These are phyloP conservation scores for Pythium aquatile DNA, from an alignment of 352 stramenopile species.

Conservation along the genomic window DNA sequence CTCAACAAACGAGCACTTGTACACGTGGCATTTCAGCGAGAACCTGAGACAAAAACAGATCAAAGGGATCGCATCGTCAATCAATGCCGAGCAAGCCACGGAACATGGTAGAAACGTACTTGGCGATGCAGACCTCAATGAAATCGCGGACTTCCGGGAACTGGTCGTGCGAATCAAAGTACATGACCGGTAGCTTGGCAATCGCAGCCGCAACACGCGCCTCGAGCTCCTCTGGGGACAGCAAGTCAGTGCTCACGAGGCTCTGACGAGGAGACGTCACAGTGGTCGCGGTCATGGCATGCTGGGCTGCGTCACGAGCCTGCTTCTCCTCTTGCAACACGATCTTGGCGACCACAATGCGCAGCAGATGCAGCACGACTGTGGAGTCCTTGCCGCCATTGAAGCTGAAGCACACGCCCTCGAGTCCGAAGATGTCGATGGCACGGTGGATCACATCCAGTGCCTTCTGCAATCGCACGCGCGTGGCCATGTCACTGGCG, in stretches of 20 bases:
- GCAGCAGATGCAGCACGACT: slow-evolving; percentile 88
- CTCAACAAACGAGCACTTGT: slow-evolving; percentile 90
- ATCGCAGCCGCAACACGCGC: slow-evolving; percentile 39
- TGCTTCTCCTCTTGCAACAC: slow-evolving; percentile 45
- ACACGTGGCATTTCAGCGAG: slow-evolving; percentile 64
- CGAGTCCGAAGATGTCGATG: slow-evolving; percentile 78
- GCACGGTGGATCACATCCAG: slow-evolving; percentile 74
- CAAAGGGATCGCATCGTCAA: not conserved
- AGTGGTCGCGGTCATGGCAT: slow-evolving; percentile 30
- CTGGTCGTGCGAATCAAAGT: slow-evolving; percentile 95
- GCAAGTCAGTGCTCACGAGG: slow-evolving; percentile 51
- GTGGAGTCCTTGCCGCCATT: slow-evolving; percentile 94
- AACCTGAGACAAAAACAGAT: slow-evolving; percentile 27
- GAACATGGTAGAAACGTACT: slow-evolving; percentile 29
- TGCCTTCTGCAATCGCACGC: slow-evolving; percentile 56
- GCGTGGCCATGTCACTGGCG: slow-evolving; percentile 38
- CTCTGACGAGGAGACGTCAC: slow-evolving; percentile 61
- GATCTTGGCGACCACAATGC: slow-evolving; percentile 77
- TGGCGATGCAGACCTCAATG: slow-evolving; percentile 67
- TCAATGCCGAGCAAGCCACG: not conserved
- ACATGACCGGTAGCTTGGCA: slow-evolving; percentile 87
- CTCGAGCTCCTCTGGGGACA: slow-evolving; percentile 56
- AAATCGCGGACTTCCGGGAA: slow-evolving; percentile 93
- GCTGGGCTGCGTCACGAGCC: not conserved
- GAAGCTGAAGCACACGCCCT: slow-evolving; percentile 87